A percentile compares a stretch with the other conserved stretches of the same genome.
Evolutionary conservation across 116 monocot genomes (phyloP).

Genomic region (Iris pallida): DNA sequence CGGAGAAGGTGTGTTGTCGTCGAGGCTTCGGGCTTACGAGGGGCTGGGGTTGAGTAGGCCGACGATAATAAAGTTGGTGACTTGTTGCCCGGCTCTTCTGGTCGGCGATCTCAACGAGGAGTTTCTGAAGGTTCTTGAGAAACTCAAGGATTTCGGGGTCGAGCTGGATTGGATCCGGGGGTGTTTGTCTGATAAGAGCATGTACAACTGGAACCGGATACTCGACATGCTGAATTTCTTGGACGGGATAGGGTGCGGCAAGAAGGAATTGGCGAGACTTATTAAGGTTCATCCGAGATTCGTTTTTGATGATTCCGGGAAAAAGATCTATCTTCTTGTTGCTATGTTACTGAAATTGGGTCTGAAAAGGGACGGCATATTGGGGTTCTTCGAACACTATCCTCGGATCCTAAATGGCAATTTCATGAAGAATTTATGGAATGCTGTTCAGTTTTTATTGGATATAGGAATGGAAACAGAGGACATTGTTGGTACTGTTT

Average conservation of each 20-base stretch:
- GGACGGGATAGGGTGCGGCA: constrained; percentile 43
- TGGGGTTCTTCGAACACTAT: constrained; percentile 45
- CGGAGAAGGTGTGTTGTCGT: constrained; percentile 27
- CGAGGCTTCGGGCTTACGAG: constrained; percentile 53
- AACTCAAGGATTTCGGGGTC: constrained; percentile 46
- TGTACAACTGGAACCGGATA: constrained; percentile 60
- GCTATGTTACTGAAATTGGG: constrained; percentile 64
- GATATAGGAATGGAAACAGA: constrained; percentile 49
- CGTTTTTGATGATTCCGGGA: constrained; percentile 75
- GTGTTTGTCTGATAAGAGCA: constrained; percentile 58
- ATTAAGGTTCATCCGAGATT: constrained; percentile 61
- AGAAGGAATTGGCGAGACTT: constrained; percentile 35
- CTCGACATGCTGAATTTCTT: constrained; percentile 59
- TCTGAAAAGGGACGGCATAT: constrained; percentile 31
- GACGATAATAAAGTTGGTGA: constrained; percentile 68
- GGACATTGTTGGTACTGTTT: constrained; percentile 41
- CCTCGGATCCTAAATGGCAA: constrained; percentile 54
- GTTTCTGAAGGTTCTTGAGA: constrained; percentile 49
- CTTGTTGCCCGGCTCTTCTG: constrained; percentile 61
- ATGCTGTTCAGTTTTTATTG: constrained; percentile 49
- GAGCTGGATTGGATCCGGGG: constrained; percentile 56
- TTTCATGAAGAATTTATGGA: constrained; percentile 44
- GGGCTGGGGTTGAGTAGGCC: constrained; percentile 47
- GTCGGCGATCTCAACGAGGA: constrained; percentile 46
- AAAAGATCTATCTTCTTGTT: constrained; percentile 60